These are phyloP conservation scores for Phytophthora chlamydospora DNA, from an alignment of 352 stramenopile species.

Conservation along the genomic window DNA sequence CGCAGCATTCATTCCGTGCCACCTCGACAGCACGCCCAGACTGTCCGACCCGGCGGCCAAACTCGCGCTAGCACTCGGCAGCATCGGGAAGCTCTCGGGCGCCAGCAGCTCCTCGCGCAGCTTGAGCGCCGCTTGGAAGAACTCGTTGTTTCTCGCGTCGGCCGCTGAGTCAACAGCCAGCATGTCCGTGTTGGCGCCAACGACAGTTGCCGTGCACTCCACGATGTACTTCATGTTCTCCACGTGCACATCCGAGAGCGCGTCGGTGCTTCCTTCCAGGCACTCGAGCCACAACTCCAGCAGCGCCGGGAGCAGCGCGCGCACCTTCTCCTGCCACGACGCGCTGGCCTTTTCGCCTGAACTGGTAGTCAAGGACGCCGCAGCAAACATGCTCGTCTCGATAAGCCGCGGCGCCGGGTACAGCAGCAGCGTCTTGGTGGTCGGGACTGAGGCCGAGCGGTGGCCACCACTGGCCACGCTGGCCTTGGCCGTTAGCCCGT, in stretches of 20 bases:
- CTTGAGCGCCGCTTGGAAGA: slow-evolving; percentile 42
- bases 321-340: slow-evolving; percentile 80
- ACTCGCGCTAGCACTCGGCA: slow-evolving; percentile 50
- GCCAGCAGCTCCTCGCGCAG: slow-evolving; percentile 66
- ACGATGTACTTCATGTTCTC: slow-evolving; percentile 83
- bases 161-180: slow-evolving; percentile 18
- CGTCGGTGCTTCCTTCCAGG: slow-evolving; percentile 56
- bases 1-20: slow-evolving; percentile 77
- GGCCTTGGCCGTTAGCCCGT: neutral
- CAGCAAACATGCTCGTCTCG: slow-evolving; percentile 34
- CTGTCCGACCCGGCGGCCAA: slow-evolving; percentile 51
- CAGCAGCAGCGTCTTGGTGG: slow-evolving; percentile 56
- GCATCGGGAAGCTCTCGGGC: slow-evolving; percentile 60
- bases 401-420: slow-evolving; percentile 52
- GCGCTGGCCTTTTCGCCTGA: slow-evolving; percentile 26
- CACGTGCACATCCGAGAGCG: slow-evolving; percentile 63
- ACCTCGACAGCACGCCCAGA: slow-evolving; percentile 51
- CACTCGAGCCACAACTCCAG: slow-evolving; percentile 84
- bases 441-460: slow-evolving; percentile 28
- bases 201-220: slow-evolving; percentile 67
- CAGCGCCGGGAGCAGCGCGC: slow-evolving; percentile 57
- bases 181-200: slow-evolving; percentile 49
- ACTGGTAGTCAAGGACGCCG: slow-evolving; percentile 20
- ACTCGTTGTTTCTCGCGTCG: slow-evolving; percentile 34
- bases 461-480: neutral